A percentile compares a stretch with the other conserved stretches of the same genome.
phyloP scores from a whole-genome alignment of 1,284 basidiomycete genomes.

The Ceratobasidium sp. region DNA sequence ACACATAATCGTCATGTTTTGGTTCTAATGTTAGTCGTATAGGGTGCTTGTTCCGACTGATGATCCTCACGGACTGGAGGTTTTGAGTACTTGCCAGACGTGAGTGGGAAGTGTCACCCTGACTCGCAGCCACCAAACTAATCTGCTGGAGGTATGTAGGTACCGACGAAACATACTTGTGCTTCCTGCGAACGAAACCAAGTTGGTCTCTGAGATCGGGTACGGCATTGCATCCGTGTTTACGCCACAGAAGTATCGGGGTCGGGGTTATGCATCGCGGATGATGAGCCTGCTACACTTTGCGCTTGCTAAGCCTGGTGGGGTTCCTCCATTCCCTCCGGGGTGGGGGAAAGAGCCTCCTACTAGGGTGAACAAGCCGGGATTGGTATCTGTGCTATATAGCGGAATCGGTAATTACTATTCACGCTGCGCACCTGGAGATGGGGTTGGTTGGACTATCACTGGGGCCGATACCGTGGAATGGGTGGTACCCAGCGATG shows the following conservation, averaged over 20 bases:
- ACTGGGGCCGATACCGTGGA: constrained; percentile 53
- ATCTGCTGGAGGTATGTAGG: constrained; percentile 41
- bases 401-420: constrained; percentile 72
- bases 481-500: constrained; percentile 50
- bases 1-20: not conserved
- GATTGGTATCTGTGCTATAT: constrained; percentile 63
- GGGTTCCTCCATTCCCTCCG: constrained; percentile 50
- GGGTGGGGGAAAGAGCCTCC: constrained; percentile 53
- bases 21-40: not conserved
- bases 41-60: constrained; percentile 56
- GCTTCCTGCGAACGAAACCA: constrained; percentile 23
- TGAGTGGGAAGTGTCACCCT: constrained; percentile 44
- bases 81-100: constrained; percentile 58
- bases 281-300: constrained; percentile 64
- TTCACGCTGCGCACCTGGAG: constrained; percentile 52
- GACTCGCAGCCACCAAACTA: not conserved
- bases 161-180: constrained; percentile 47
- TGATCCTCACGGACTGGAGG: constrained; percentile 52
- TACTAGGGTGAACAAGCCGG: constrained; percentile 46
- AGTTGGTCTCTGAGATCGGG: constrained; percentile 50
- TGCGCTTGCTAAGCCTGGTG: constrained; percentile 52
- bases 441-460: constrained; percentile 58
- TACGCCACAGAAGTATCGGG: constrained; percentile 54
- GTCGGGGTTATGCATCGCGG: constrained; percentile 58
- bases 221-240: constrained; percentile 61